Evolutionary conservation across 768 basidiomycete species (phyloP).

Genomic region (Pholiota conissans): DNA sequence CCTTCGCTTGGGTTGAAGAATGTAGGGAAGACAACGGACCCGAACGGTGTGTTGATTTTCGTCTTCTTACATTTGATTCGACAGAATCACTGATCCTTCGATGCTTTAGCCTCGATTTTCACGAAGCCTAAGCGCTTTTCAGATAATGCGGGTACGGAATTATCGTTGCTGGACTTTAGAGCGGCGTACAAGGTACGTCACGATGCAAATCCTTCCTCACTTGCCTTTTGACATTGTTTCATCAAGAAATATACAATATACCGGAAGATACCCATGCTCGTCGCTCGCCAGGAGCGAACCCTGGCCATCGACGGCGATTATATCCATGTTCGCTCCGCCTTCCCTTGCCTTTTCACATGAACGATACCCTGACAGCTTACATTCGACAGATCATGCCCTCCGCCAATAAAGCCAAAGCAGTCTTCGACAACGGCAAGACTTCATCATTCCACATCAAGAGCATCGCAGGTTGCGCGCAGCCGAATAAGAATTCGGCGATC

Average conservation of each 20-base stretch:
- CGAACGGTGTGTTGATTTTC: conserved; percentile 63
- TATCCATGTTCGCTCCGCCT: conserved; percentile 61
- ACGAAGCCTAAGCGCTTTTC: conserved; percentile 60
- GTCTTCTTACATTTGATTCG: not conserved
- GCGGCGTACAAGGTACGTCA: conserved; percentile 78
- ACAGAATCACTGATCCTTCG: too few relatives aligned
- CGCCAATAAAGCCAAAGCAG: conserved; percentile 70
- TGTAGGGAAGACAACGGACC: conserved; percentile 80
- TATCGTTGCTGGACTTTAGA: conserved; percentile 70
- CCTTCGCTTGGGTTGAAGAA: conserved; percentile 67
- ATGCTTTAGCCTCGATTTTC: conserved; percentile 90
- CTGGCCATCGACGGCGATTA: conserved; percentile 96
- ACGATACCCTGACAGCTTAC: not conserved
- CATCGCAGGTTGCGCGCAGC: conserved; percentile 81
- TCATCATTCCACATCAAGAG: conserved; percentile 90
- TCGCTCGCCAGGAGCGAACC: conserved; percentile 88
- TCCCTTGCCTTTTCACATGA: not conserved
- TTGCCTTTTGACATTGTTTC: not conserved
- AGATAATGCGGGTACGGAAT: conserved; percentile 63
- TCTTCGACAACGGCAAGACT: conserved; percentile 89
- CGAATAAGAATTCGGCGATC: conserved; percentile 71
- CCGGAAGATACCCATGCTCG: conserved; percentile 92
- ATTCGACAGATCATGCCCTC: conserved; percentile 82
- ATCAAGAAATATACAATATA: conserved; percentile 85
- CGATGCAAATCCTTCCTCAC: not conserved